Evolutionary conservation across 1,284 basidiomycete species (phyloP).

Genomic region (Trichosporon sp.): DNA sequence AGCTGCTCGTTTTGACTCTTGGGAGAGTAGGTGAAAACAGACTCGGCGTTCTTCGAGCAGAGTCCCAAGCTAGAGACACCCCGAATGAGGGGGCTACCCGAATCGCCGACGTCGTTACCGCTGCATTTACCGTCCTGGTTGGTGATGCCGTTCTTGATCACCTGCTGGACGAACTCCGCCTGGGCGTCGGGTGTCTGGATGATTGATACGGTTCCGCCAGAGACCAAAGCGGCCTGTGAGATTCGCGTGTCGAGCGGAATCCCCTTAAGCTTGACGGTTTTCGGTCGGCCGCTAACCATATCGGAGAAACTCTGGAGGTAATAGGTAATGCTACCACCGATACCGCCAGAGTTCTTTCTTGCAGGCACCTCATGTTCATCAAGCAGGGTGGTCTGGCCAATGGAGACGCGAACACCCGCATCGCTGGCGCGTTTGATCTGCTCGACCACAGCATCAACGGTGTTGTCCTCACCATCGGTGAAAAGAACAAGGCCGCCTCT

Average conservation of each 20-base stretch:
- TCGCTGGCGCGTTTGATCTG: neutral
- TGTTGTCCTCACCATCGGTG: conserved; percentile 5
- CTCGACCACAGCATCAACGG: neutral
- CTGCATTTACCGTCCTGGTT: conserved; percentile 13
- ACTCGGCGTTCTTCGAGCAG: conserved; percentile 7
- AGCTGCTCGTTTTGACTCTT: conserved; percentile 4
- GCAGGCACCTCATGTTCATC: too few species aligned
- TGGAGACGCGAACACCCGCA: neutral
- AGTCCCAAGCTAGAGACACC: conserved; percentile 12
- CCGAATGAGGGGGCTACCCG: neutral
- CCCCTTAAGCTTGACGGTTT: neutral
- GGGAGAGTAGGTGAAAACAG: conserved; percentile 10
- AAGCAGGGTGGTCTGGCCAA: too few species aligned
- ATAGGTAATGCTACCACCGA: too few species aligned
- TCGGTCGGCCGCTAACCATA: neutral
- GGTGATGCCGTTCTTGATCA: conserved; percentile 9
- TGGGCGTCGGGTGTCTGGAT: neutral
- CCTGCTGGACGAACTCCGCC: neutral
- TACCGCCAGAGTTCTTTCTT: too few species aligned
- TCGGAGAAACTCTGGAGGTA: too few species aligned
- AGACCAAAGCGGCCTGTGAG: neutral
- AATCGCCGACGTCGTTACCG: neutral
- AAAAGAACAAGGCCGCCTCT: neutral
- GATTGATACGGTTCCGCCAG: neutral
- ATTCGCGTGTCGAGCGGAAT: neutral